Evolutionary conservation across 805 yeast species (phyloP).

Genomic region (Groenewaldozyma salmanticensis): DNA sequence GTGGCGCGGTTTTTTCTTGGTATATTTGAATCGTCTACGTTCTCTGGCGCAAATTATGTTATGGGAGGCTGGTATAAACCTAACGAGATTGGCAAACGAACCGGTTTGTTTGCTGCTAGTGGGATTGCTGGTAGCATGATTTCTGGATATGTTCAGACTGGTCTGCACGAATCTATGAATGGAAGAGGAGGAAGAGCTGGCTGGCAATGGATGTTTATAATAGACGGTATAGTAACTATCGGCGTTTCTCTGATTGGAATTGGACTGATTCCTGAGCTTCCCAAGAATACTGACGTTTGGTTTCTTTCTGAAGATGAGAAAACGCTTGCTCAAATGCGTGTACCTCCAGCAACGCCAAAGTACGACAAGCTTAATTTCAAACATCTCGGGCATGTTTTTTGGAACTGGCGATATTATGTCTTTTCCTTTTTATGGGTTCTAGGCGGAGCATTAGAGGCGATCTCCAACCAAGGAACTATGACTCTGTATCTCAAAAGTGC

Average conservation of each 20-base stretch:
- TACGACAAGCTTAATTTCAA: not conserved
- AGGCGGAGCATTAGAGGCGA: not conserved
- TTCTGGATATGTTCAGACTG: constrained; percentile 52
- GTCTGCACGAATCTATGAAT: constrained; percentile 36
- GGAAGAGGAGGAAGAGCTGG: constrained; percentile 36
- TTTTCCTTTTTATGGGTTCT: not conserved
- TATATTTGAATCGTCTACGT: constrained; percentile 23
- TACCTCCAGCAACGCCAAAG: not conserved
- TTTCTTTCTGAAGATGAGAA: constrained; percentile 23
- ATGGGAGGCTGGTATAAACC: constrained; percentile 24
- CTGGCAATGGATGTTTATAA: constrained; percentile 55
- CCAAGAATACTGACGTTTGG: constrained; percentile 19
- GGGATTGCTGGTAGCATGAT: constrained; percentile 33
- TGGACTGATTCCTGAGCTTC: constrained; percentile 46
- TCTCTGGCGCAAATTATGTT: constrained; percentile 25
- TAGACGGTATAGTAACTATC: constrained; percentile 44
- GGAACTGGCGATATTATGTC: constrained; percentile 1
- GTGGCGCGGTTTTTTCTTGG: constrained; percentile 27
- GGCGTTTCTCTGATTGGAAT: constrained; percentile 32
- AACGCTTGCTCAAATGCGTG: constrained; percentile 14
- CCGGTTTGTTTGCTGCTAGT: constrained; percentile 23
- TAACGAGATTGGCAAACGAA: constrained; percentile 23
- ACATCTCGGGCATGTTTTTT: not conserved
- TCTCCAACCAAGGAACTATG: constrained; percentile 3
- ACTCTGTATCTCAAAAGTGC: constrained; percentile 52